These are phyloP conservation scores for Harringtonia lauricola DNA, from an alignment of 2,329 filamentous ascomycete genomes.

Conservation along the genomic window DNA sequence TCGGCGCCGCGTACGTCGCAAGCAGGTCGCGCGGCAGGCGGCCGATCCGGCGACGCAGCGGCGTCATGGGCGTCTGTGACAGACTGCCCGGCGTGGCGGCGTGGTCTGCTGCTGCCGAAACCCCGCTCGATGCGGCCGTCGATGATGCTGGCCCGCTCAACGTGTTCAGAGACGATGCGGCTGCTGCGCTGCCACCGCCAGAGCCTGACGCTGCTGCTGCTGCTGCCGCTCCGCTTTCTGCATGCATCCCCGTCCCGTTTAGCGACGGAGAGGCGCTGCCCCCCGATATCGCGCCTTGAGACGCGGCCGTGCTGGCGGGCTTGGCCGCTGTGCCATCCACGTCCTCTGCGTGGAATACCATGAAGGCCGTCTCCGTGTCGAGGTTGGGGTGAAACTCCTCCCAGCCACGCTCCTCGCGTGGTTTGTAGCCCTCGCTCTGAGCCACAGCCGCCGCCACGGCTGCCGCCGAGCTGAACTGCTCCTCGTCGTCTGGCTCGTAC, in stretches of 20 bases:
- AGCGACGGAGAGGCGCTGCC: background rate
- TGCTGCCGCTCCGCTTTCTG: constrained; percentile 18
- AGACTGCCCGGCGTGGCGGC: too few relatives aligned
- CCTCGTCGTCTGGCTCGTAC: constrained; percentile 40
- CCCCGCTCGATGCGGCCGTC: too few relatives aligned
- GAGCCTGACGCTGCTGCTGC: background rate
- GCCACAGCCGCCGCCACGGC: constrained; percentile 79
- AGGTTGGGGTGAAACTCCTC: constrained; percentile 95
- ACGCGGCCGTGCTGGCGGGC: background rate
- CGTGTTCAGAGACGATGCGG: background rate
- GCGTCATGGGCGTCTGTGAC: constrained; percentile 6
- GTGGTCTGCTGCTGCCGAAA: too few relatives aligned
- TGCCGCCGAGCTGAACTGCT: constrained; percentile 77
- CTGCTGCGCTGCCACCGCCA: too few relatives aligned
- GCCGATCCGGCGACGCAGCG: constrained; percentile 23
- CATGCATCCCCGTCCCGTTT: background rate
- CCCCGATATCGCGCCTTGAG: too few relatives aligned
- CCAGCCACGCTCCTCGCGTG: constrained; percentile 91
- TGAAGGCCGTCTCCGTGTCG: constrained; percentile 73
- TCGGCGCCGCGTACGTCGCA: constrained; percentile 11
- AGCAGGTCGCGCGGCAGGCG: constrained; percentile 39
- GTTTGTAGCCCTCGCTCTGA: constrained; percentile 93
- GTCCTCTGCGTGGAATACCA: constrained; percentile 70
- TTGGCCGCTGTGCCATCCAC: constrained; percentile 60
- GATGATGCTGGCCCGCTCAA: too few relatives aligned